Conservation (phyloP, 2,329 filamentous ascomycete species). For the Taxawa tesnikishii region DNA sequence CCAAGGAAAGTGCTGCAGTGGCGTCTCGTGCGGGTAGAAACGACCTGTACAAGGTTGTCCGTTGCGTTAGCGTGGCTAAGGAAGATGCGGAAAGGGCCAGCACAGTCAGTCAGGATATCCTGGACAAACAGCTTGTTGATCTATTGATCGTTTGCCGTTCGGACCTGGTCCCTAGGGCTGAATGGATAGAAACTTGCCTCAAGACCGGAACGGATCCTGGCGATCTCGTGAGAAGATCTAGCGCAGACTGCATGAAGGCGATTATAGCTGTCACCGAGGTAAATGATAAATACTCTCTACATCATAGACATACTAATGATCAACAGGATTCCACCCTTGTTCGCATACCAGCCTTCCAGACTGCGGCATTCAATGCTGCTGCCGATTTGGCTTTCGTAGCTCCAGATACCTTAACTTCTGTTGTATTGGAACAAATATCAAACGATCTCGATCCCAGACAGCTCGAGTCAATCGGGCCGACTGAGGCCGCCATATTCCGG, state of each 20-base stretch:
- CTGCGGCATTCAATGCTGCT: conserved; percentile 70
- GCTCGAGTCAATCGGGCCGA: conserved; percentile 62
- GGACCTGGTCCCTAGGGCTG: conserved; percentile 62
- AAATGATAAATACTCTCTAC: background rate
- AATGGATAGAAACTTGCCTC: conserved; percentile 84
- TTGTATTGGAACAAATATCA: conserved; percentile 61
- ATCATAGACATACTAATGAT: background rate
- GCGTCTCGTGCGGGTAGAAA: conserved; percentile 51
- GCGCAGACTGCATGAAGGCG: conserved; percentile 54
- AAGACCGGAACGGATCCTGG: conserved; percentile 74
- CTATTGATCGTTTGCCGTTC: conserved; percentile 67
- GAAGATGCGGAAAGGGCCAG: conserved; percentile 33
- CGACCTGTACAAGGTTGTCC: conserved; percentile 49
- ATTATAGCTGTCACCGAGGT: conserved; percentile 40
- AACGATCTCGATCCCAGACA: conserved; percentile 60
- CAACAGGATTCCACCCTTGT: conserved; percentile 11
- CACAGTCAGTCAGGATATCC: conserved; percentile 31
- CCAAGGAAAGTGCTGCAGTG: conserved; percentile 64
- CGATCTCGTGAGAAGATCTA: conserved; percentile 52
- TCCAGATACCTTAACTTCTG: conserved; percentile 66
- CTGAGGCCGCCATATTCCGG: conserved; percentile 85
- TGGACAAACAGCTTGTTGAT: conserved; percentile 62
- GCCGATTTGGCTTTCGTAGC: conserved; percentile 91
- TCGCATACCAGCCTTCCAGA: conserved; percentile 38
- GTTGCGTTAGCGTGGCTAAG: conserved; percentile 49